These are phyloP conservation scores for Phialophora tarda DNA, from an alignment of 2,329 filamentous ascomycete species.

Conservation along the genomic window DNA sequence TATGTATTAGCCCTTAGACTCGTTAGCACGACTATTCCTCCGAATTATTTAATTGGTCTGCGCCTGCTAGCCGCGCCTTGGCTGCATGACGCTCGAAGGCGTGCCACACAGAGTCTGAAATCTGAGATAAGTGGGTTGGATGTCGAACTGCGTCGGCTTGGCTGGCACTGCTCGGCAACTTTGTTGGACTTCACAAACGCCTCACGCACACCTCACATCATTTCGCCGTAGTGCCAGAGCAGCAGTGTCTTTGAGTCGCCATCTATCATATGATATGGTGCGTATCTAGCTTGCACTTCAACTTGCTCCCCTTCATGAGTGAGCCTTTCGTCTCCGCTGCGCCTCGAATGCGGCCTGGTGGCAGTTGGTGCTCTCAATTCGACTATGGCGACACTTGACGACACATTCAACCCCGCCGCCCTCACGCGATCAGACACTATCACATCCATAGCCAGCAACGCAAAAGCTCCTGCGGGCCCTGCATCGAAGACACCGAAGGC, in stretches of 20 bases:
- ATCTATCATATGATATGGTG: background rate
- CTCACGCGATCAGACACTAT: constrained; percentile 41
- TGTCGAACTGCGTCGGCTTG: too few species aligned
- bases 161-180: background rate
- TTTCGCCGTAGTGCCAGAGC: background rate
- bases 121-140: too few species aligned
- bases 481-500: constrained; percentile 57
- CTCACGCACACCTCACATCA: background rate
- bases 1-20: too few species aligned
- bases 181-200: background rate
- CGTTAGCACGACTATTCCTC: too few species aligned
- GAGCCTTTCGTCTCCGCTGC: background rate
- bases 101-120: too few species aligned
- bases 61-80: too few species aligned
- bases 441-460: constrained; percentile 28
- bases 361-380: background rate
- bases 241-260: background rate
- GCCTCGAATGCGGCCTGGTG: background rate
- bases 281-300: background rate
- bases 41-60: too few species aligned
- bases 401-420: constrained; percentile 44
- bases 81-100: too few species aligned
- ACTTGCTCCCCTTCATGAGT: background rate
- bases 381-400: constrained; percentile 39
- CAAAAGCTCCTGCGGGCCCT: constrained; percentile 33